Evolutionary conservation across 495 filamentous ascomycete genomes (phyloP).

Genomic region (Penicillium cinerascens): DNA sequence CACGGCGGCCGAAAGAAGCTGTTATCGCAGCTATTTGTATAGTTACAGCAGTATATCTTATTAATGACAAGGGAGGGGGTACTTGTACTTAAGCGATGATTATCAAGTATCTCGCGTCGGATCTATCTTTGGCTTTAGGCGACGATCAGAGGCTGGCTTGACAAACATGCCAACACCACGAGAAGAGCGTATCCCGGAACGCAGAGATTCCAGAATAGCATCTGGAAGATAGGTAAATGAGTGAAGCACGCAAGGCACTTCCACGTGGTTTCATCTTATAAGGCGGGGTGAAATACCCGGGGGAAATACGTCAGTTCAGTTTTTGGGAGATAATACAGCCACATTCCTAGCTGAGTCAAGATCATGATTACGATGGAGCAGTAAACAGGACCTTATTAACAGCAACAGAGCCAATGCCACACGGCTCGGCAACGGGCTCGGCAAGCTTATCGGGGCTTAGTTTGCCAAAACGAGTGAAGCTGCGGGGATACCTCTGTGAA

Average conservation of each 20-base stretch:
- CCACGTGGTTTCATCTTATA: not conserved
- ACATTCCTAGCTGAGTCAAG: not conserved
- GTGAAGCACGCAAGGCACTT: not conserved
- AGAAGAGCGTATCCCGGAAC: not conserved
- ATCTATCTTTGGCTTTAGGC: not conserved
- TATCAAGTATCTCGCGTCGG: not conserved
- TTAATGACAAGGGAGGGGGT: not conserved
- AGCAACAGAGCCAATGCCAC: not conserved
- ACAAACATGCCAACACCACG: not conserved
- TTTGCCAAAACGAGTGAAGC: not conserved
- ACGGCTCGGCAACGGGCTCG: slow-evolving; percentile 4
- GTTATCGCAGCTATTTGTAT: not conserved
- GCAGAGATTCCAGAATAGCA: not conserved
- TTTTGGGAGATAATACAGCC: not conserved
- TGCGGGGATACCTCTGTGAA: not conserved
- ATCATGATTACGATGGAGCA: not conserved
- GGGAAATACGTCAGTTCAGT: not conserved
- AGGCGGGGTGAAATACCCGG: not conserved
- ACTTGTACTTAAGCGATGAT: not conserved
- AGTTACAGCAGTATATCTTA: slow-evolving; percentile 2
- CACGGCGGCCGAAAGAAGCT: not conserved
- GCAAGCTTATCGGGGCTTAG: slow-evolving; percentile 6
- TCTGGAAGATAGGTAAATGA: not conserved
- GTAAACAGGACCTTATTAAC: not conserved
- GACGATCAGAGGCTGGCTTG: not conserved